Conservation (phyloP, 306 rosid genomes). For the Myrica gale region DNA sequence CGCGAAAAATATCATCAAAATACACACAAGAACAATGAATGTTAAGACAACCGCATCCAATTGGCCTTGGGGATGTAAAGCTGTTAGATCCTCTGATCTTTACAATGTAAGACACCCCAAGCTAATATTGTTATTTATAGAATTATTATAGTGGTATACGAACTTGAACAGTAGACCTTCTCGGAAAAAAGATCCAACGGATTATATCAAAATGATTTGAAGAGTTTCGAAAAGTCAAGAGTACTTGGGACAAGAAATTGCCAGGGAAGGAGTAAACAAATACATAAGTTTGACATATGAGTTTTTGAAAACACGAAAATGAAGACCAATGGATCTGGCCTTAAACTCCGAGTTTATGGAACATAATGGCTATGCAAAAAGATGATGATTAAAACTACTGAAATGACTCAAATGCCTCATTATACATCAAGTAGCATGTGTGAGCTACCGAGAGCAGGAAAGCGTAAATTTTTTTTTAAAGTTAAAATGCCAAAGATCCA, state of each 20-base stretch:
- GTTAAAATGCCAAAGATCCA: slow-evolving; percentile 17
- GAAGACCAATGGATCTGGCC: neutral
- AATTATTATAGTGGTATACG: too few relatives aligned
- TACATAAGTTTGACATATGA: neutral
- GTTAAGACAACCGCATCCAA: neutral
- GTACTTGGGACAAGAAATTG: slow-evolving; percentile 19
- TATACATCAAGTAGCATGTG: neutral
- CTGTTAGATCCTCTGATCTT: neutral
- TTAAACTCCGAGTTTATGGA: neutral
- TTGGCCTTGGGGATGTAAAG: neutral
- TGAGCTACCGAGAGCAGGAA: neutral
- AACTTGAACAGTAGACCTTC: too few relatives aligned
- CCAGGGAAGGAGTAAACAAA: slow-evolving; percentile 9
- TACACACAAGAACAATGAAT: neutral
- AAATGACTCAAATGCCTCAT: slow-evolving; percentile 1
- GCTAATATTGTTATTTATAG: too few relatives aligned
- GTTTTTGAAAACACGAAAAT: neutral
- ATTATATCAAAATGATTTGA: too few relatives aligned
- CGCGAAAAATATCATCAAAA: slow-evolving; percentile 28
- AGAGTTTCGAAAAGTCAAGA: neutral
- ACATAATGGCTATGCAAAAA: neutral
- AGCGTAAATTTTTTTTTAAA: neutral
- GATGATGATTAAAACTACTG: neutral
- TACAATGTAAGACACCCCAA: slow-evolving; percentile 18
- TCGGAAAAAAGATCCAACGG: too few relatives aligned